Evolutionary conservation across 1,284 basidiomycete genomes (phyloP).

Genomic region (Phenoliferia sp.): DNA sequence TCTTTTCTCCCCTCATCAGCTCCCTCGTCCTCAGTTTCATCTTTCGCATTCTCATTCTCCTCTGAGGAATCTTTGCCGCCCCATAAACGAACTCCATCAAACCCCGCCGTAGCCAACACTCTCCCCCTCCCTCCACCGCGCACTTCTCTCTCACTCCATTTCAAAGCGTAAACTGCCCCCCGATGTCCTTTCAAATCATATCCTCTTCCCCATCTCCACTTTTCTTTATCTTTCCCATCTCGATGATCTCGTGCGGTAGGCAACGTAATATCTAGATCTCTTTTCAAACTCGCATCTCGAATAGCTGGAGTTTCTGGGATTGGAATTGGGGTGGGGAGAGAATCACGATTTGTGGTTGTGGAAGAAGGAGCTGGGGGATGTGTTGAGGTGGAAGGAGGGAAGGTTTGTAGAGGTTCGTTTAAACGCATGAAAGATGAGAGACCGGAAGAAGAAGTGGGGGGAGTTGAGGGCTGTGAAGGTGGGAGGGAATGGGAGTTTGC

Average conservation of each 20-base stretch:
- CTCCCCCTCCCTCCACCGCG: background rate
- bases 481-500: background rate
- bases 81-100: background rate
- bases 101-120: background rate
- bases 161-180: background rate
- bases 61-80: background rate
- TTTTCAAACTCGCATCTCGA: background rate
- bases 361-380: background rate
- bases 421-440: conserved; percentile 5
- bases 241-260: background rate
- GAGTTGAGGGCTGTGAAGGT: background rate
- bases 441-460: background rate
- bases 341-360: background rate
- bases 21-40: conserved; percentile 7
- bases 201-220: conserved; percentile 10
- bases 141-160: background rate
- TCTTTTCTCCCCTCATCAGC: conserved; percentile 6
- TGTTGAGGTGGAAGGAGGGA: background rate
- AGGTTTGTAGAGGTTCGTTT: conserved; percentile 3
- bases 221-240: background rate
- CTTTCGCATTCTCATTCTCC: background rate
- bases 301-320: background rate
- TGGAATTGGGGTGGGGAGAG: background rate
- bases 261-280: background rate
- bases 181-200: conserved; percentile 17